Evolutionary conservation across 306 rosid genomes (phyloP).

Genomic region (Hippophae gyantsensis): DNA sequence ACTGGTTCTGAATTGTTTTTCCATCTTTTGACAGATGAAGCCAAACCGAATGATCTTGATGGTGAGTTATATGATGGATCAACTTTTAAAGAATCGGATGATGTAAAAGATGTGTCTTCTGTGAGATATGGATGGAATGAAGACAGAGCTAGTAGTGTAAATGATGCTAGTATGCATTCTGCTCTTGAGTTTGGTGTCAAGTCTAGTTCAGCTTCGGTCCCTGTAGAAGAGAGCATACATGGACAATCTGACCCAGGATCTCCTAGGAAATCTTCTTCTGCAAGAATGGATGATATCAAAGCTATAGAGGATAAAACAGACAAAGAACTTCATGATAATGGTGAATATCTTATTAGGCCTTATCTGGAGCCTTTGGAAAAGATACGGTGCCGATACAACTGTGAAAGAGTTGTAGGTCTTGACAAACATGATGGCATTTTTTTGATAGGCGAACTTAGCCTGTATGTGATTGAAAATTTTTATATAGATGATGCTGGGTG

Average conservation of each 20-base stretch:
- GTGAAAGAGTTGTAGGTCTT: conserved; percentile 94
- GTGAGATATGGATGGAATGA: conserved; percentile 71
- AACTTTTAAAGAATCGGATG: conserved; percentile 41
- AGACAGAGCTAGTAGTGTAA: conserved; percentile 76
- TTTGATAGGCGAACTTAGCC: conserved; percentile 78
- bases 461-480: conserved; percentile 94
- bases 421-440: conserved; percentile 99
- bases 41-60: conserved; percentile 48
- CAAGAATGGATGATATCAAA: conserved; percentile 52
- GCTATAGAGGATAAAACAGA: conserved; percentile 58
- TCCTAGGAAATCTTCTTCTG: conserved; percentile 63
- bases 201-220: conserved; percentile 68
- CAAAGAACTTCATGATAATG: conserved; percentile 76
- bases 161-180: conserved; percentile 93
- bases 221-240: conserved; percentile 54
- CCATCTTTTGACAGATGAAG: conserved; percentile 44
- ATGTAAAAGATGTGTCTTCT: conserved; percentile 48
- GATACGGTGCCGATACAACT: conserved; percentile 79
- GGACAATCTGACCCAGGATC: conserved; percentile 87
- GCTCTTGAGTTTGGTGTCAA: conserved; percentile 88
- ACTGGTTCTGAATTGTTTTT: conserved; percentile 50
- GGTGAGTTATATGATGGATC: conserved; percentile 50
- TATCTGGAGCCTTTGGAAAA: conserved; percentile 82
- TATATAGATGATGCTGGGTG: conserved; percentile 74
- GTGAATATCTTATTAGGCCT: conserved; percentile 93